Evolutionary conservation across 164 flowering plant genomes (phyloP).

Genomic region (Brasenia schreberi): DNA sequence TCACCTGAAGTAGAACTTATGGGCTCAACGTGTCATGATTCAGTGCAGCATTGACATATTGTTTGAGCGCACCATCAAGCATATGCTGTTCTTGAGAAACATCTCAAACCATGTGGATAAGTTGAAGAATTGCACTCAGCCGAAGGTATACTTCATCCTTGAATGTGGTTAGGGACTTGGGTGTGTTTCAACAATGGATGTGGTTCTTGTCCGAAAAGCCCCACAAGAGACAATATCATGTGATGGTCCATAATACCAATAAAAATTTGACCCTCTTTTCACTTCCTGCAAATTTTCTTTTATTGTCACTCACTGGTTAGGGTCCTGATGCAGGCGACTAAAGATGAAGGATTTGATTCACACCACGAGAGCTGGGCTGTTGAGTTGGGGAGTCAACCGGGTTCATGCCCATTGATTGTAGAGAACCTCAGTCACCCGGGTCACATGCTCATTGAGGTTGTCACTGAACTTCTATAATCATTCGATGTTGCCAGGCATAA

Average conservation of each 20-base stretch:
- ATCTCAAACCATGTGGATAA: constrained; percentile 60
- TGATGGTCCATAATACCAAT: no score
- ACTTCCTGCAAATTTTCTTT: no score
- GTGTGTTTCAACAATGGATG: no score
- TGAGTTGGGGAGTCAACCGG: constrained; percentile 10
- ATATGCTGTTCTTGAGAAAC: constrained; percentile 56
- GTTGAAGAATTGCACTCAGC: constrained; percentile 19
- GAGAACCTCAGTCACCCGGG: constrained; percentile 22
- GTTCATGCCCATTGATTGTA: constrained; percentile 11
- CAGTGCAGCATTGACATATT: constrained; percentile 97
- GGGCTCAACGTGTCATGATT: constrained; percentile 2
- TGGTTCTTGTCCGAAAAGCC: no score
- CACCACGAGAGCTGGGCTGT: constrained; percentile 17
- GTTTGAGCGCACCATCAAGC: constrained; percentile 61
- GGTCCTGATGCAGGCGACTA: neutral
- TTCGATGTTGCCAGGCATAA: no score
- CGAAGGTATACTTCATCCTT: constrained; percentile 22
- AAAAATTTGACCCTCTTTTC: no score
- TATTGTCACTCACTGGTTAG: neutral
- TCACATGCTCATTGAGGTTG: constrained; percentile 23
- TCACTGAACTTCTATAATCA: neutral
- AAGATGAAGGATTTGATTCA: neutral
- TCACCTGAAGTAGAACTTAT: neutral
- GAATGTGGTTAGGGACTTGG: no score
- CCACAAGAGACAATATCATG: no score